phyloP scores from a whole-genome alignment of 2,329 filamentous ascomycete genomes.

The Elsinoe fawcettii region DNA sequence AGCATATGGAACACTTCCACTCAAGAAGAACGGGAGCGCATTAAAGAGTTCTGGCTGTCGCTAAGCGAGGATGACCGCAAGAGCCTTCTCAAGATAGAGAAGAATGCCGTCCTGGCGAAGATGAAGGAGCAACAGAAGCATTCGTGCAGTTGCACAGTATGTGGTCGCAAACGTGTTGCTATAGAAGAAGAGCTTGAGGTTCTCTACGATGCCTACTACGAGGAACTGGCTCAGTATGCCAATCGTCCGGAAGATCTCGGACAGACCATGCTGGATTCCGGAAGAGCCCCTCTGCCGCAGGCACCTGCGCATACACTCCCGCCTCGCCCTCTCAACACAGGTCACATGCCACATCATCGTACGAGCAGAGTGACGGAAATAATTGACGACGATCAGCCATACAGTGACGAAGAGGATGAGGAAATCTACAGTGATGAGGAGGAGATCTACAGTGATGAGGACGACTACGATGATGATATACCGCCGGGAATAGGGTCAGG shows the following conservation, averaged over 20 bases:
- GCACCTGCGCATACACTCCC: slow-evolving; percentile 27
- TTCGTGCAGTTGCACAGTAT: slow-evolving; percentile 96
- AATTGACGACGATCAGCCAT: slow-evolving; percentile 47
- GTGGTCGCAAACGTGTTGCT: slow-evolving; percentile 87
- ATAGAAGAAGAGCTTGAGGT: slow-evolving; percentile 98
- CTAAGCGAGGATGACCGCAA: slow-evolving; percentile 91
- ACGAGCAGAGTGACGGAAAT: slow-evolving; percentile 67
- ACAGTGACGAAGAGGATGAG: slow-evolving; percentile 50
- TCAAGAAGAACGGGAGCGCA: slow-evolving; percentile 88
- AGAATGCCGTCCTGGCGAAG: slow-evolving; percentile 93
- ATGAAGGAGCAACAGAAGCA: slow-evolving; percentile 99
- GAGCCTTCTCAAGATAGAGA: slow-evolving; percentile 93
- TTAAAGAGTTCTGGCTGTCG: slow-evolving; percentile 97
- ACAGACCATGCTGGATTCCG: slow-evolving; percentile 60
- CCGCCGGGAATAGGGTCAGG: slow-evolving; percentile 58
- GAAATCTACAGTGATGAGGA: slow-evolving; percentile 48
- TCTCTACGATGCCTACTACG: slow-evolving; percentile 96
- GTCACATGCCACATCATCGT: slow-evolving; percentile 57
- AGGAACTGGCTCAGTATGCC: slow-evolving; percentile 95
- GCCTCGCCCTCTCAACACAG: slow-evolving; percentile 42
- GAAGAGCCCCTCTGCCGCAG: slow-evolving; percentile 36
- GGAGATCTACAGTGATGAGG: slow-evolving; percentile 54
- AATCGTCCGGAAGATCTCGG: slow-evolving; percentile 61
- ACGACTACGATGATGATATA: slow-evolving; percentile 50
- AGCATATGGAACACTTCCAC: slow-evolving; percentile 98